Conservation (phyloP, 2,329 filamentous ascomycete genomes). For the Fusarium clavum region DNA sequence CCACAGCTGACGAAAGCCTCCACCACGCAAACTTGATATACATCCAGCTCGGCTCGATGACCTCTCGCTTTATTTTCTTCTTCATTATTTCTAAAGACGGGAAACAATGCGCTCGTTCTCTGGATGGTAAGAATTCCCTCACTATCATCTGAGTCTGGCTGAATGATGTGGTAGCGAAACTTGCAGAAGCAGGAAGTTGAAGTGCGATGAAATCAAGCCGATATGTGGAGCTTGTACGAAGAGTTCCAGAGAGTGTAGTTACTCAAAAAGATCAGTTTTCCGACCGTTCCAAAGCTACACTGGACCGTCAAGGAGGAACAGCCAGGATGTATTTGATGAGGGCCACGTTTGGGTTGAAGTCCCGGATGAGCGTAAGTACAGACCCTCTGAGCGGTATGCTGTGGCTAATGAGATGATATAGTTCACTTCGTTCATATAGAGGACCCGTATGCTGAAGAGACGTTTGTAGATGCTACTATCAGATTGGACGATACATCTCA, state of each 20-base stretch:
- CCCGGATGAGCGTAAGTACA: constrained; percentile 26
- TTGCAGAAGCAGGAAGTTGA: constrained; percentile 43
- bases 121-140: constrained; percentile 36
- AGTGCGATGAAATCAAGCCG: constrained; percentile 44
- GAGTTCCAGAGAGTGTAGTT: constrained; percentile 29
- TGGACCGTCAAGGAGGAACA: not conserved
- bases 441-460: constrained; percentile 5
- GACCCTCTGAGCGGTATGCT: accelerated
- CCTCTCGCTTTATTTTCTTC: not conserved
- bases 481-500: not conserved
- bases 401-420: accelerated
- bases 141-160: too few relatives aligned
- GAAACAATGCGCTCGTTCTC: constrained; percentile 41
- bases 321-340: constrained; percentile 3
- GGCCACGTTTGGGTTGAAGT: constrained; percentile 38
- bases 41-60: not conserved
- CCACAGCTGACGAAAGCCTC: too few relatives aligned
- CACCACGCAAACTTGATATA: too few relatives aligned
- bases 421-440: constrained; percentile 36
- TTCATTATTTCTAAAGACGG: not conserved
- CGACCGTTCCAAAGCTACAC: constrained; percentile 19
- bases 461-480: accelerated
- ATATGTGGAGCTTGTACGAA: constrained; percentile 39
- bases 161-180: constrained; percentile 34
- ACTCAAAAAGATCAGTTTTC: constrained; percentile 33